These are phyloP conservation scores for Cytospora piceae DNA, from an alignment of 2,329 filamentous ascomycete genomes.

Conservation along the genomic window DNA sequence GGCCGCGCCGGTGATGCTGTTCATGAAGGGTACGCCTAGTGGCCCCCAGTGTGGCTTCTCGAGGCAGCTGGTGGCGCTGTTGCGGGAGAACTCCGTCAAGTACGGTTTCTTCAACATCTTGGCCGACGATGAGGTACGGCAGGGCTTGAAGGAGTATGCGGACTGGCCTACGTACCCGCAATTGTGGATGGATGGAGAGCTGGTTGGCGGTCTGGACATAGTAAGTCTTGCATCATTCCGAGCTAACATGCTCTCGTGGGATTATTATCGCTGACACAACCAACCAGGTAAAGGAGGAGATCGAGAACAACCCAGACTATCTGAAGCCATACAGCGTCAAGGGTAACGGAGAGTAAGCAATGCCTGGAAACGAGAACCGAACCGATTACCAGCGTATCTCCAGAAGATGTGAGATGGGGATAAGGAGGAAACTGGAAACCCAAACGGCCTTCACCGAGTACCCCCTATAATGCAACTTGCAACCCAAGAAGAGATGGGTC, in stretches of 20 bases:
- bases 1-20: constrained; percentile 96
- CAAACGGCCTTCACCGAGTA: not conserved
- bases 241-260: not conserved
- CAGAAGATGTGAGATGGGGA: not conserved
- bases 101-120: constrained; percentile 99
- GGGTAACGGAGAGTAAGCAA: constrained; percentile 41
- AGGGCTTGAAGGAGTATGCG: constrained; percentile 95
- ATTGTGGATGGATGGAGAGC: constrained; percentile 86
- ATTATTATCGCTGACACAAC: constrained; percentile 10
- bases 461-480: not conserved
- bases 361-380: not conserved
- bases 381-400: not conserved
- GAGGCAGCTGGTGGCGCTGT: constrained; percentile 80
- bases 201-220: constrained; percentile 94
- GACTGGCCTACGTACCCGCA: constrained; percentile 99
- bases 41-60: constrained; percentile 96
- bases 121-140: constrained; percentile 94
- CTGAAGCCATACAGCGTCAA: constrained; percentile 72
- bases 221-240: constrained; percentile 58
- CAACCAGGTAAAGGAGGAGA: constrained; percentile 85
- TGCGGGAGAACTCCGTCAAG: constrained; percentile 88
- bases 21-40: constrained; percentile 99
- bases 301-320: constrained; percentile 82
- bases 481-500: not conserved
- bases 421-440: not conserved